These are phyloP conservation scores for Hericium coralloides DNA, from an alignment of 768 basidiomycete genomes.

Conservation along the genomic window DNA sequence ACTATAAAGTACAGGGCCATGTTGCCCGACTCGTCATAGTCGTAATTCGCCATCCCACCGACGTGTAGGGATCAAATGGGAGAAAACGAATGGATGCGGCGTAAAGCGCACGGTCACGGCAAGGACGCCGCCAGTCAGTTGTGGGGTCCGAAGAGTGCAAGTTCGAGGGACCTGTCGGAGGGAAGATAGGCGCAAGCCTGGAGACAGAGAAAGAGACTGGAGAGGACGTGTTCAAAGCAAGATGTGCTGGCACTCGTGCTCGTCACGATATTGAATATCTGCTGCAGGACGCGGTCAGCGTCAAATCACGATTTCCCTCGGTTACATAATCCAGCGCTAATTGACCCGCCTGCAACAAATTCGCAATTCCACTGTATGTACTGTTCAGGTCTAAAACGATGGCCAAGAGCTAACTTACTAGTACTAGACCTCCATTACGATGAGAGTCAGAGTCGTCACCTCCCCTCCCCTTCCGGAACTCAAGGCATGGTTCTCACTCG, in stretches of 20 bases:
- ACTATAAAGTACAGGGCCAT: constrained; percentile 90
- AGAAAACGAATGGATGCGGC: neutral
- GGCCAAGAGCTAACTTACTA: too few relatives aligned
- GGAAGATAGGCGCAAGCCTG: too few relatives aligned
- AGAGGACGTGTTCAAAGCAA: neutral
- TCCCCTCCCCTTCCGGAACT: constrained; percentile 5
- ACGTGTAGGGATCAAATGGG: neutral
- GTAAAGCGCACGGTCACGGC: too few relatives aligned
- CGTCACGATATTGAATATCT: too few relatives aligned
- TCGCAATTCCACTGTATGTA: neutral
- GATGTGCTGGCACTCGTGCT: neutral
- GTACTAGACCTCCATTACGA: neutral
- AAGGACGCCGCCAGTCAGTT: too few relatives aligned
- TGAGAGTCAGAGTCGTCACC: constrained; percentile 12
- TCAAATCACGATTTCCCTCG: neutral
- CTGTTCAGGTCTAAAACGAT: too few relatives aligned
- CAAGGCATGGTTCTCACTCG: constrained; percentile 12
- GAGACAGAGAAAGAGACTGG: too few relatives aligned
- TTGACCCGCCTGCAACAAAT: neutral
- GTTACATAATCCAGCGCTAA: neutral
- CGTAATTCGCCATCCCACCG: constrained; percentile 62
- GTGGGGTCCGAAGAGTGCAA: too few relatives aligned
- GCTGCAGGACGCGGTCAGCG: neutral
- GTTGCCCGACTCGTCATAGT: constrained; percentile 79
- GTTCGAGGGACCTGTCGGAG: too few relatives aligned